phyloP scores from a whole-genome alignment of 768 basidiomycete genomes.

The Phanerodontia chrysosporium region DNA sequence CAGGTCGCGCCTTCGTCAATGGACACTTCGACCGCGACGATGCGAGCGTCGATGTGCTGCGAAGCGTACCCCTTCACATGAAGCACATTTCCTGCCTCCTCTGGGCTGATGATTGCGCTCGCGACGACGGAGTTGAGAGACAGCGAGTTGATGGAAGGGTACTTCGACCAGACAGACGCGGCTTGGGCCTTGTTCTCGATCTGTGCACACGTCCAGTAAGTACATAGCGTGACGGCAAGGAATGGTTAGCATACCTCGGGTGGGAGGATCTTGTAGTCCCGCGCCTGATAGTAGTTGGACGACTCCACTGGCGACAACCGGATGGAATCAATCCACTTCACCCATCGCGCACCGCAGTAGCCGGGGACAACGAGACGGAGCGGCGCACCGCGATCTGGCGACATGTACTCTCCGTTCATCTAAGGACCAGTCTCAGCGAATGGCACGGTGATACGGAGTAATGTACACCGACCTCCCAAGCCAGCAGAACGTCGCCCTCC shows the following conservation, averaged over 20 bases:
- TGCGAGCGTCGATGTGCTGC: conserved; percentile 38
- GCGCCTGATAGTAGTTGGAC: conserved; percentile 13
- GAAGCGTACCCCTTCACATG: conserved; percentile 56
- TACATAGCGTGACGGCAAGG: background rate
- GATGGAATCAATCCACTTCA: conserved; percentile 13
- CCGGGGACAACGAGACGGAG: conserved; percentile 12
- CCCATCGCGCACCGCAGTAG: conserved; percentile 13
- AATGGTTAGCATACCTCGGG: conserved; percentile 5
- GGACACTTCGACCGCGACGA: conserved; percentile 50
- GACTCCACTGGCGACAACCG: conserved; percentile 8
- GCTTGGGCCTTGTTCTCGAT: conserved; percentile 22
- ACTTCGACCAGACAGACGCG: conserved; percentile 44
- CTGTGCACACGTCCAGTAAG: background rate
- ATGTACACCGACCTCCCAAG: conserved; percentile 45
- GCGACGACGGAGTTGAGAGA: conserved; percentile 63
- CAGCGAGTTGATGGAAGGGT: conserved; percentile 55
- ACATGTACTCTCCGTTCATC: conserved; percentile 7
- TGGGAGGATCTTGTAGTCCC: conserved; percentile 14
- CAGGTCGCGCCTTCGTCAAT: conserved; percentile 50
- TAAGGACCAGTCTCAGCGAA: background rate
- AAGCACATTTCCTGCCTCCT: background rate
- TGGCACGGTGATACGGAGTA: background rate
- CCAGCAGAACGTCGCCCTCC: conserved; percentile 53
- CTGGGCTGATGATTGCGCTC: conserved; percentile 1
- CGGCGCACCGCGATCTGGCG: conserved; percentile 7